Evolutionary conservation across 169 alveolate species (phyloP).

Genomic region (Besnoitia besnoiti): DNA sequence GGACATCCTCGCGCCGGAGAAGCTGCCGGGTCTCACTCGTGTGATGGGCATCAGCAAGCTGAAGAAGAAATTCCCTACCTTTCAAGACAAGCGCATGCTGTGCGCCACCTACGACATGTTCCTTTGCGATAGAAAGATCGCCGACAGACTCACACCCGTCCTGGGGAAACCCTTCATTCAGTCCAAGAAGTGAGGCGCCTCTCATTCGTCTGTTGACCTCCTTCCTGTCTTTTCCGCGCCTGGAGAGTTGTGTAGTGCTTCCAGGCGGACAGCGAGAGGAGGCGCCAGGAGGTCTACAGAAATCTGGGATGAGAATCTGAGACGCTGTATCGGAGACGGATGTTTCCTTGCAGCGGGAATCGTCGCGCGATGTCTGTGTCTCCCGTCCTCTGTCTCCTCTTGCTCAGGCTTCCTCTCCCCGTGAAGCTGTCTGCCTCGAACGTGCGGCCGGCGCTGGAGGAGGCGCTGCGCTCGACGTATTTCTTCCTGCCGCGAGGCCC

Average conservation of each 20-base stretch:
- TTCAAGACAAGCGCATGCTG: conserved; percentile 68
- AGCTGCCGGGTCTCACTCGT: conserved; percentile 35
- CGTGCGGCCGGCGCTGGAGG: conserved; percentile 62
- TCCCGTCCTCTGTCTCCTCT: too few relatives aligned
- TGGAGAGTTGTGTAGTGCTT: too few relatives aligned
- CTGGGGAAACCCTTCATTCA: conserved; percentile 72
- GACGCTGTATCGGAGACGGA: too few relatives aligned
- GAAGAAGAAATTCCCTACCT: conserved; percentile 71
- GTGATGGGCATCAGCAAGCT: conserved; percentile 72
- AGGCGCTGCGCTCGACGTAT: conserved; percentile 65
- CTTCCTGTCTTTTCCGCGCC: too few relatives aligned
- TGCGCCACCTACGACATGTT: conserved; percentile 74
- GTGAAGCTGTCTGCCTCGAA: conserved; percentile 47
- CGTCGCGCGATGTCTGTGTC: neutral
- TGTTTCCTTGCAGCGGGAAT: too few relatives aligned
- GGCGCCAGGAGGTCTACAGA: too few relatives aligned
- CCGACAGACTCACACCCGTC: conserved; percentile 64
- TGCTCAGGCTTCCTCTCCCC: conserved; percentile 56
- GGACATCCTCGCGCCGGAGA: conserved; percentile 55
- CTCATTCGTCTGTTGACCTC: conserved; percentile 10
- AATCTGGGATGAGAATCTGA: too few relatives aligned
- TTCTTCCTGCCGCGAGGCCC: conserved; percentile 65
- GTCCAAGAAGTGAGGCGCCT: conserved; percentile 71
- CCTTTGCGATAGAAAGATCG: conserved; percentile 66
- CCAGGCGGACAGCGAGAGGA: too few relatives aligned